Evolutionary conservation across 2,329 filamentous ascomycete species (phyloP).

Genomic region (Apiospora arundinis): DNA sequence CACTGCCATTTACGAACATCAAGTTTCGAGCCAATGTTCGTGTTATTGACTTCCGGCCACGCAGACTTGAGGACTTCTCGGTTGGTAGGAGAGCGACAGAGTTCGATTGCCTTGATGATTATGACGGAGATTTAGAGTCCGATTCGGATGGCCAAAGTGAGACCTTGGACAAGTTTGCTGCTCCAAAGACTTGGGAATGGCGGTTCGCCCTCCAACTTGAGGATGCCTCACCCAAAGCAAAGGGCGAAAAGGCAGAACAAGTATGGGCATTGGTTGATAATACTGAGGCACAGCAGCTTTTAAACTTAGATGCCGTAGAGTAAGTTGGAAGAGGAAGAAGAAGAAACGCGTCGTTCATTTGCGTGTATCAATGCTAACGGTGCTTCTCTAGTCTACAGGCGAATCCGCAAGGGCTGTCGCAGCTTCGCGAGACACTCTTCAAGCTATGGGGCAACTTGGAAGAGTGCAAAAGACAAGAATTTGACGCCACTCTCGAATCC

Average conservation of each 20-base stretch:
- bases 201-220: conserved; percentile 81
- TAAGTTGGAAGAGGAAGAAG: conserved; percentile 26
- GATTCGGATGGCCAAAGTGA: conserved; percentile 38
- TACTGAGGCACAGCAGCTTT: conserved; percentile 54
- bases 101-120: conserved; percentile 57
- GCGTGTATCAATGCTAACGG: background rate
- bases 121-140: conserved; percentile 41
- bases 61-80: conserved; percentile 74
- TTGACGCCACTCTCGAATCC: conserved; percentile 33
- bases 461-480: conserved; percentile 62
- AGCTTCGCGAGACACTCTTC: conserved; percentile 74
- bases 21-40: conserved; percentile 74
- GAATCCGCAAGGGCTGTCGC: conserved; percentile 53
- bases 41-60: conserved; percentile 83
- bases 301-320: conserved; percentile 55
- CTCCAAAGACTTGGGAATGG: conserved; percentile 75
- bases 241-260: conserved; percentile 44
- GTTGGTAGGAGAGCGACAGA: conserved; percentile 52
- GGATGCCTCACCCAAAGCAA: conserved; percentile 57
- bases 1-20: conserved; percentile 76
- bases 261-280: conserved; percentile 75
- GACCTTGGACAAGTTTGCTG: conserved; percentile 34
- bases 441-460: conserved; percentile 86
- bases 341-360: background rate
- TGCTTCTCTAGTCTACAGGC: conserved; percentile 57